A percentile compares a stretch with the other conserved stretches of the same genome.
Conservation (phyloP, 2,329 filamentous ascomycete species). For the Hypocrella siamensis region DNA sequence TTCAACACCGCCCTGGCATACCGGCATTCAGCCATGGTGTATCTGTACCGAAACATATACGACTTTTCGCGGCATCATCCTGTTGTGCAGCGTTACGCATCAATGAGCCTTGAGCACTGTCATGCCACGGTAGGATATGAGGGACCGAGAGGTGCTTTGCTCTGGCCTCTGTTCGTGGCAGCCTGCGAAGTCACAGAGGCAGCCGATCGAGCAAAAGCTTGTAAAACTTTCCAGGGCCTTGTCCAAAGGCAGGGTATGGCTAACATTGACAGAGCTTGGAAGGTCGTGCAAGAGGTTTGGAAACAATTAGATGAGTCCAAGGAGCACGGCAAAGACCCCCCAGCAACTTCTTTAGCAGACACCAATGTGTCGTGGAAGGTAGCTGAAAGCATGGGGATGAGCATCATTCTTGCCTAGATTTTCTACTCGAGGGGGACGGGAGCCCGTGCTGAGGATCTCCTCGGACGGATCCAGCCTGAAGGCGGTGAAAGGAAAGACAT, state of each 20-base stretch:
- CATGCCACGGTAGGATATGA: constrained; percentile 35
- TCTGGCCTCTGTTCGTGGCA: constrained; percentile 50
- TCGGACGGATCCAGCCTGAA: too few species aligned
- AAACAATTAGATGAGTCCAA: constrained; percentile 27
- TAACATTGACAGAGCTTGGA: constrained; percentile 46
- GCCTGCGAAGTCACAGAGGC: constrained; percentile 39
- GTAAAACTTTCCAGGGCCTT: constrained; percentile 34
- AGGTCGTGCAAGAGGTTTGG: constrained; percentile 47
- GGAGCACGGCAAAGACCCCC: constrained; percentile 6
- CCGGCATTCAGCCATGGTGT: constrained; percentile 41
- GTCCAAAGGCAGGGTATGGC: constrained; percentile 46
- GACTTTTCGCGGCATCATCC: constrained; percentile 27
- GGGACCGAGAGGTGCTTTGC: constrained; percentile 46
- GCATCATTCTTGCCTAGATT: too few species aligned
- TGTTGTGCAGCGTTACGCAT: constrained; percentile 37
- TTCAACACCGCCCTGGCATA: constrained; percentile 45
- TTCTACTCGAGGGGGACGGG: too few species aligned
- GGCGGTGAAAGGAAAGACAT: too few species aligned
- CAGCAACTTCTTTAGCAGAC: constrained; percentile 2
- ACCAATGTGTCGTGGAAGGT: constrained; percentile 4
- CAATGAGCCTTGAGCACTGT: constrained; percentile 35
- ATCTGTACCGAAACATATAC: constrained; percentile 39
- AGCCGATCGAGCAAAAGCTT: constrained; percentile 34
- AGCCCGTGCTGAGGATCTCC: too few species aligned
- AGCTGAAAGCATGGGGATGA: too few species aligned